Base-by-base conservation (phyloP, 768 basidiomycete genomes). In the Bullera alba region DNA sequence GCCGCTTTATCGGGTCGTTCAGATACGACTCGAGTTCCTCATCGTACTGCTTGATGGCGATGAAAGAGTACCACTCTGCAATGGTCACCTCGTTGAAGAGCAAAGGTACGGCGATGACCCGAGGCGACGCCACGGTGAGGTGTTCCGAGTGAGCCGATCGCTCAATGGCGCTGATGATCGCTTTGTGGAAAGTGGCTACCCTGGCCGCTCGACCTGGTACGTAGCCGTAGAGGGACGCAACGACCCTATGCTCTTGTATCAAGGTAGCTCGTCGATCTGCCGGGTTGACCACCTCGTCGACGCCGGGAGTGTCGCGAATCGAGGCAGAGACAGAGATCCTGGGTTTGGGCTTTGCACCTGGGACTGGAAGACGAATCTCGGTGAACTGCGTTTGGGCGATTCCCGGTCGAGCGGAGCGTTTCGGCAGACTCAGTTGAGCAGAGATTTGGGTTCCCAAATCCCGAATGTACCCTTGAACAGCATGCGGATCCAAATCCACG, bases 161-260 rank as follows among this genome's bases (percentile, higher is more conserved):
- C 3, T 27, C 26, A 22, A 60, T 37, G 4, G 60, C 60, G 17
- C 42, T 34, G 23, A 68, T 21, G 17, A 69, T 51, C 5, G 56
- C 60, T 8, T 38, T 35, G 43, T 65, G 58, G 3, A 67, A 42
- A 22, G 35, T 53, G 41, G 81, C 79, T 16, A 81, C 79, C 37
- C 89, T 79, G 1, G 81, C 73, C 26, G 78, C 77, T 60, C 81
- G 82, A 14, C 84, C 87, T 14, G 80, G 75, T 37, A 84, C 78
- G 69, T 79, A 87, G 14, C 87, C 89, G 63, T 86, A 86, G 25
- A 80, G 57, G 57, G 89, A 86, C 2, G 80, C 78, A n/a, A 84
- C 63, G 2, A 85, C 83, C 23, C 80, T 80, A 39, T 79, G 77
- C 63, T 92, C 86, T 2, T 78, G 77, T n/a, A 86, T 37, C 21